Base-by-base conservation (phyloP, 768 basidiomycete genomes). In the Tylopilus felleus region DNA sequence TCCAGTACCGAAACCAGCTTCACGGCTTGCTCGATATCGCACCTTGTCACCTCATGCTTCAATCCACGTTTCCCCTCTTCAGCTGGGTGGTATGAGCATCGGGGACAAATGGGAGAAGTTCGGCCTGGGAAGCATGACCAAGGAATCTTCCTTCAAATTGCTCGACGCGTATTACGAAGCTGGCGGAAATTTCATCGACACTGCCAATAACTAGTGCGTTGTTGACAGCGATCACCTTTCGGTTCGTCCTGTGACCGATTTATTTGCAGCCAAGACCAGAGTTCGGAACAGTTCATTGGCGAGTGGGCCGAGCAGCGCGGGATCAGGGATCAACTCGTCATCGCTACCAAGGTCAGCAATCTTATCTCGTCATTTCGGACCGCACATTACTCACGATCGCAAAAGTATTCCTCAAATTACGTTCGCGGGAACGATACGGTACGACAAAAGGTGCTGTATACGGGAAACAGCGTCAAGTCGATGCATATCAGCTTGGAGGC, bases 241-340 rank as follows among this genome's bases (percentile, higher is more conserved):
- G 14, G 38, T 19, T n/a, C n/a, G 21, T 25, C n/a, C 33, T 14
- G 16, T 42, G 12, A 42, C 41, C n/a, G 41, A 5, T 6, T 42
- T n/a, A 9, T 39, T 8, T 23, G 3, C 41, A 42, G 77, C 51
- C 81, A 85, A 57, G 75, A 82, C 52, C 82, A 79, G 55, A 62
- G 74, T n/a, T 82, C 80, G 4, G 84, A 88, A 62, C 56, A 59
- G 47, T 76, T 78, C 60, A 71, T 80, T 19, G 79, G 80, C 8
- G 79, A 80, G 58, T 81, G 80, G 78, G 75, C 75, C 62, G 72
- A 75, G 55, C 46, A 57, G 27, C 68, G 77, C n/a, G 70, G 67
- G 0, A 71, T 74, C 50, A 69, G 80, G 38, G 76, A 81, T 54
- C 76, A 79, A 45, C 71, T 81, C n/a, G 67, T 80, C 58, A 65